These are phyloP conservation scores for Xylariaceae sp. DNA, from an alignment of 2,329 filamentous ascomycete species.

Conservation along the genomic window DNA sequence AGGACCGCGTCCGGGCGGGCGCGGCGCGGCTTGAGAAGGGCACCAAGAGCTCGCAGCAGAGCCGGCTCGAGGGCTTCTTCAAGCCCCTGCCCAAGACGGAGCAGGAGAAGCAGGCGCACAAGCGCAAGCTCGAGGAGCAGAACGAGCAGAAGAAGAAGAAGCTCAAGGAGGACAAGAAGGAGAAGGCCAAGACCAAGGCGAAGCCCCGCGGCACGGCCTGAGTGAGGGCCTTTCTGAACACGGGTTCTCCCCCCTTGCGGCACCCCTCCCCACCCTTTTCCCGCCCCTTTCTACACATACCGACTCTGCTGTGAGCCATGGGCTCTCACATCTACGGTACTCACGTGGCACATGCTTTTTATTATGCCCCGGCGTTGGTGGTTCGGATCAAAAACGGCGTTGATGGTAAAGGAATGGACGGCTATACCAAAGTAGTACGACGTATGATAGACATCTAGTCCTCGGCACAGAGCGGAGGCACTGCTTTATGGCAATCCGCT, in stretches of 20 bases:
- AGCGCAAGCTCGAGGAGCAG: constrained; percentile 92
- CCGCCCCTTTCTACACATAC: no score
- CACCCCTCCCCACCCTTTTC: no score
- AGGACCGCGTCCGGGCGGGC: constrained; percentile 79
- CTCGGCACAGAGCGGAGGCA: no score
- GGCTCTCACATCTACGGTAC: no score
- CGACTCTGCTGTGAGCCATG: no score
- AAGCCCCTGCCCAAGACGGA: constrained; percentile 85
- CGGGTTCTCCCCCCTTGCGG: no score
- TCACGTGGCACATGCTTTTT: constrained; percentile 3
- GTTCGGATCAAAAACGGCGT: constrained; percentile 14
- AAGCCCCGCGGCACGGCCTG: constrained; percentile 60
- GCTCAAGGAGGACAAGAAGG: constrained; percentile 87
- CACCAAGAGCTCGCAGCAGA: constrained; percentile 83
- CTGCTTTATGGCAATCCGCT: no score
- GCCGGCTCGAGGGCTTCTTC: constrained; percentile 92
- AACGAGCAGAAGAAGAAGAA: constrained; percentile 91
- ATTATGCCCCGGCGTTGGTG: constrained; percentile 17
- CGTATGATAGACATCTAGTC: no score
- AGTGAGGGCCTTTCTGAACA: no score
- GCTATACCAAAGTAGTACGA: no score
- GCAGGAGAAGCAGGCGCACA: constrained; percentile 73
- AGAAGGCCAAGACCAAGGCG: constrained; percentile 83
- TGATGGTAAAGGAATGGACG: constrained; percentile 8
- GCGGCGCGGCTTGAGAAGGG: constrained; percentile 80